phyloP scores from a whole-genome alignment of 192 early-diverging fungal species.

The Geosiphon pyriformis region DNA sequence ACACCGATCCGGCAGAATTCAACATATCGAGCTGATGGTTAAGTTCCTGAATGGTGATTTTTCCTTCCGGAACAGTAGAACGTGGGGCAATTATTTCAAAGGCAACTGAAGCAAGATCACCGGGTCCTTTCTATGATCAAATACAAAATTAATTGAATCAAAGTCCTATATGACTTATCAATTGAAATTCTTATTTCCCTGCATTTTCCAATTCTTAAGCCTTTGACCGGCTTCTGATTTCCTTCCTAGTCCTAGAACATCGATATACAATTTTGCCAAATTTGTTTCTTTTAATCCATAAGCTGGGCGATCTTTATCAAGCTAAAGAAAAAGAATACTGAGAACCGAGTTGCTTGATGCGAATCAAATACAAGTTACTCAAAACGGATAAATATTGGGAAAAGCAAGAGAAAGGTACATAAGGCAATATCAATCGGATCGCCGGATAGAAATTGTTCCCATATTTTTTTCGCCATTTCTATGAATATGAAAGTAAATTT shows the following conservation, averaged over 20 bases:
- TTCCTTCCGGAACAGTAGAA: conserved; percentile 43
- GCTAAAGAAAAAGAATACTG: conserved; percentile 20
- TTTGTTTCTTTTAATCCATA: conserved; percentile 66
- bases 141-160: neutral
- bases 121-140: conserved; percentile 38
- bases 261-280: conserved; percentile 60
- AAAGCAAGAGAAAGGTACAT: conserved; percentile 21
- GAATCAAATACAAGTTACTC: neutral
- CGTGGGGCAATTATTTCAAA: conserved; percentile 42
- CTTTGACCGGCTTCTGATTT: conserved; percentile 55
- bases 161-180: neutral
- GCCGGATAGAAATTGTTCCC: conserved; percentile 22
- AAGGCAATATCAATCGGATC: conserved; percentile 35
- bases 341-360: too few relatives aligned
- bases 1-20: conserved; percentile 29
- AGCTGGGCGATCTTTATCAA: conserved; percentile 49
- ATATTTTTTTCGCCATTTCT: conserved; percentile 11
- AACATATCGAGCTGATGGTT: conserved; percentile 52
- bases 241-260: conserved; percentile 49
- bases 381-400: neutral
- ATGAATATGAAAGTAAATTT: too few relatives aligned
- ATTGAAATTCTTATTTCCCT: conserved; percentile 24
- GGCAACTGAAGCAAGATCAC: conserved; percentile 58
- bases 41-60: conserved; percentile 55
- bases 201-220: conserved; percentile 55